Conservation (phyloP, 148 eudicot species). For the Vaccinium vitisidaea region DNA sequence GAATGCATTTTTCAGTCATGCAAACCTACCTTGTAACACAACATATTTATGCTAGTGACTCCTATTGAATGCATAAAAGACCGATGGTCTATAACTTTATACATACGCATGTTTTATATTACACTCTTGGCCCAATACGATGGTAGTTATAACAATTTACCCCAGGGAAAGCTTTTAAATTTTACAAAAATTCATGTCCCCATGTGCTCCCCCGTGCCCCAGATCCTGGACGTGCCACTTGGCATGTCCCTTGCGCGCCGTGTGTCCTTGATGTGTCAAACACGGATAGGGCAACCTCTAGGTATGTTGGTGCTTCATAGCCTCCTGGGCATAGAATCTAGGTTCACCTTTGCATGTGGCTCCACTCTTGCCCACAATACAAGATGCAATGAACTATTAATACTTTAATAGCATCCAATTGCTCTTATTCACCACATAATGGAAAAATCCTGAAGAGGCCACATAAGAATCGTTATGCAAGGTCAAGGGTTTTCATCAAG, state of each 20-base stretch:
- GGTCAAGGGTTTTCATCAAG: background rate
- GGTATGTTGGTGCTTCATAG: background rate
- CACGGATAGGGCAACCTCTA: background rate
- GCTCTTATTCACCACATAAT: background rate
- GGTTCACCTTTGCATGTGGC: conserved; percentile 1
- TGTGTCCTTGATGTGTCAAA: background rate
- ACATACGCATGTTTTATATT: background rate
- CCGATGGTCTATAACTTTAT: background rate
- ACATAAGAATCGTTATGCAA: background rate
- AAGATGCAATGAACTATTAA: background rate
- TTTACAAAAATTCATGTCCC: background rate
- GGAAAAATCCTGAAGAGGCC: conserved; percentile 5
- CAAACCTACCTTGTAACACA: background rate
- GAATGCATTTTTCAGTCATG: background rate
- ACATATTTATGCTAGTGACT: background rate
- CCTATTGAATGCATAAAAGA: background rate
- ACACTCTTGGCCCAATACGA: background rate
- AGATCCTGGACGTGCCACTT: background rate
- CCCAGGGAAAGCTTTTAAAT: background rate
- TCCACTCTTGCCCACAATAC: background rate
- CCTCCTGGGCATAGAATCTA: background rate
- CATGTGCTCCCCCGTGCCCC: background rate
- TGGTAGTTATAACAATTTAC: too few species aligned
- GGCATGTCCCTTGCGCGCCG: background rate
- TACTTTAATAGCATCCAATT: background rate